A percentile compares a stretch with the other conserved stretches of the same genome.
Conservation (phyloP, 805 yeast genomes). For the Starmerella ratchasimensis region DNA sequence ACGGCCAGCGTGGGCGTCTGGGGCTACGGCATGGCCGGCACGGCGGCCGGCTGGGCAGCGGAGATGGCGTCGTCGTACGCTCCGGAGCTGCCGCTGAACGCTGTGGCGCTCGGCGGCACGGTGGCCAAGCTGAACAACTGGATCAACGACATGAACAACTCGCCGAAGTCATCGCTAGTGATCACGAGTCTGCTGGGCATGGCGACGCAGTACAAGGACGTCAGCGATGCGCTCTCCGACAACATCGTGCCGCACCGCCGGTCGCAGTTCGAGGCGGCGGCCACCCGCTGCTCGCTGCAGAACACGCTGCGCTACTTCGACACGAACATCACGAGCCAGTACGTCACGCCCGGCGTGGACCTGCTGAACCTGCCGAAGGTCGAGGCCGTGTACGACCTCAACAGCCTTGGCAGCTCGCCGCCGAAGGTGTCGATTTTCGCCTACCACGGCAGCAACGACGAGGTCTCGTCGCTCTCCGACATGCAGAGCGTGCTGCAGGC, state of each 20-base stretch:
- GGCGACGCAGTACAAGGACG: conserved; percentile 20
- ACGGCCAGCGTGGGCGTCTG: conserved; percentile 16
- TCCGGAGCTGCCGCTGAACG: conserved; percentile 19
- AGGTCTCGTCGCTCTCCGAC: conserved; percentile 13
- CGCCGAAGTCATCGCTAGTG: conserved; percentile 20
- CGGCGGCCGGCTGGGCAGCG: conserved; percentile 22
- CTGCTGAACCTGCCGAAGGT: conserved; percentile 11
- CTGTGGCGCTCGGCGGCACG: conserved; percentile 19
- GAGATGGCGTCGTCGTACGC: conserved; percentile 18
- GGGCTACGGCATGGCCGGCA: conserved; percentile 24
- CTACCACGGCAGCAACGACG: conserved; percentile 23
- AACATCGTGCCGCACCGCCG: conserved; percentile 9
- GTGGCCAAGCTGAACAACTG: conserved; percentile 18
- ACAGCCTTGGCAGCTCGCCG: conserved; percentile 17
- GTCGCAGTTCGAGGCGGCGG: conserved; percentile 11
- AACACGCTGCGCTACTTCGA: conserved; percentile 12
- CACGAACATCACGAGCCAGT: conserved; percentile 15
- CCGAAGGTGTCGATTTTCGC: conserved; percentile 20
- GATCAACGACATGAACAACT: conserved; percentile 14
- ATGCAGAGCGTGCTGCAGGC: conserved; percentile 14
- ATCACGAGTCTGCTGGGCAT: conserved; percentile 23
- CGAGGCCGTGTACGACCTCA: conserved; percentile 13
- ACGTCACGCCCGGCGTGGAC: conserved; percentile 14
- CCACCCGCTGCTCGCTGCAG: conserved; percentile 12
- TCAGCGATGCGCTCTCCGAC: conserved; percentile 11